These are phyloP conservation scores for Aspergillus amoenus DNA, from an alignment of 2,329 filamentous ascomycete genomes.

Conservation along the genomic window DNA sequence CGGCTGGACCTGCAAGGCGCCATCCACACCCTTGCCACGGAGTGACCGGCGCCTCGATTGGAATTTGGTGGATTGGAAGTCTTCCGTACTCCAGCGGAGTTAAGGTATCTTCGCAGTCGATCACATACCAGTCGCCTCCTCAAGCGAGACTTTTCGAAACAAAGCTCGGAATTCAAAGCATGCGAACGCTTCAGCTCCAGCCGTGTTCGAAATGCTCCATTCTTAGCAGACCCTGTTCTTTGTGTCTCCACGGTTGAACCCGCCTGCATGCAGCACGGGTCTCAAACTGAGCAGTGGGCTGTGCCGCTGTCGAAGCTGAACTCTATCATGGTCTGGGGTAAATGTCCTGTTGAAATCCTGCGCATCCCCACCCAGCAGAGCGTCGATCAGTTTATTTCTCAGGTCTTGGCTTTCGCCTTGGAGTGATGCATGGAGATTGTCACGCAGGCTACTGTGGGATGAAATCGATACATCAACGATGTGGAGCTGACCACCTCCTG, in stretches of 20 bases:
- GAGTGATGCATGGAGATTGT: constrained; percentile 7
- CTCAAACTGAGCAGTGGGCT: constrained; percentile 5
- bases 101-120: neutral
- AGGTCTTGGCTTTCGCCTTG: constrained; percentile 11
- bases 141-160: neutral
- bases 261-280: constrained; percentile 11
- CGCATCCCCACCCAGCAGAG: neutral
- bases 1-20: constrained; percentile 9
- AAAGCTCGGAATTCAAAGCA: neutral
- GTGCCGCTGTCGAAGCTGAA: constrained; percentile 5
- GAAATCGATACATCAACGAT: constrained; percentile 17
- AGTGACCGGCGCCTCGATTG: neutral
- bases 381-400: constrained; percentile 17
- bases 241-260: constrained; percentile 3
- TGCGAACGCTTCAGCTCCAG: constrained; percentile 6
- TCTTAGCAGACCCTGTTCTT: constrained; percentile 3
- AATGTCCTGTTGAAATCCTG: constrained; percentile 2
- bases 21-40: constrained; percentile 6
- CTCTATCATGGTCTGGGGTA: constrained; percentile 14
- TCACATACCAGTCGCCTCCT: constrained; percentile 3
- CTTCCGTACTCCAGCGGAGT: neutral
- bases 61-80: neutral
- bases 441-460: constrained; percentile 5
- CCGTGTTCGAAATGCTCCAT: constrained; percentile 1
- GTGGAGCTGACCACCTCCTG: constrained; percentile 12